These are phyloP conservation scores for Ambrosia trifida DNA, from an alignment of 129 eudicot species.

Conservation along the genomic window DNA sequence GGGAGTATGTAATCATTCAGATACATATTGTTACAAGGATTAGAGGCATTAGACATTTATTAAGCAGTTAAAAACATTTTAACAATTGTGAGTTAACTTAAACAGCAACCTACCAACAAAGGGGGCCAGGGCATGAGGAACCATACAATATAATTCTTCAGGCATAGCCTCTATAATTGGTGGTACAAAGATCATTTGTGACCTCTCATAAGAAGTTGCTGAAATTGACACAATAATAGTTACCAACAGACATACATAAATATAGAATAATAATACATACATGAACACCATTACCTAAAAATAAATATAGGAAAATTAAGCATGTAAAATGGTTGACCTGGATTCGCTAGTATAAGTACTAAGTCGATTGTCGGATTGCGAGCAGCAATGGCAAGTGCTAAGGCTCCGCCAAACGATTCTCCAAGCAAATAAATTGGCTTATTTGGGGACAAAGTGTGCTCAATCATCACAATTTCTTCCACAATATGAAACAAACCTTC, in stretches of 20 bases:
- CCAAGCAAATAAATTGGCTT: slow-evolving; percentile 84
- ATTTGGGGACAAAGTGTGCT: slow-evolving; percentile 59
- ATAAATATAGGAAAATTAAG: neutral
- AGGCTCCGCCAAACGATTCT: slow-evolving; percentile 82
- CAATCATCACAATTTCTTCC: slow-evolving; percentile 59
- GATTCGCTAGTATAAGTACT: slow-evolving; percentile 67
- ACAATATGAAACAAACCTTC: slow-evolving; percentile 61
- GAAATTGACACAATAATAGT: slow-evolving; percentile 40
- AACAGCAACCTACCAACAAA: slow-evolving; percentile 55
- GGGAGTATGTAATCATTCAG: neutral
- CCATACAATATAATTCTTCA: slow-evolving; percentile 53
- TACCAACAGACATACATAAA: neutral
- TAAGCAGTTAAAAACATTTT: neutral
- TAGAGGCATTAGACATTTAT: neutral
- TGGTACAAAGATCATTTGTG: slow-evolving; percentile 58
- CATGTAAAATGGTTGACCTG: slow-evolving; percentile 47
- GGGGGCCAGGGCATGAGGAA: slow-evolving; percentile 67
- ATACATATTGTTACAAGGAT: neutral
- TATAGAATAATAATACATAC: slow-evolving; percentile 36
- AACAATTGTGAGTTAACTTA: neutral
- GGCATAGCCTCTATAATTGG: slow-evolving; percentile 59
- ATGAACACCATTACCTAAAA: neutral
- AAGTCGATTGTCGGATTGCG: slow-evolving; percentile 75
- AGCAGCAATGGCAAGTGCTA: slow-evolving; percentile 88
- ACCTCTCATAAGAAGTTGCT: slow-evolving; percentile 85